Base-by-base conservation (phyloP, 305 asterid species). In the Andrographis paniculata region DNA sequence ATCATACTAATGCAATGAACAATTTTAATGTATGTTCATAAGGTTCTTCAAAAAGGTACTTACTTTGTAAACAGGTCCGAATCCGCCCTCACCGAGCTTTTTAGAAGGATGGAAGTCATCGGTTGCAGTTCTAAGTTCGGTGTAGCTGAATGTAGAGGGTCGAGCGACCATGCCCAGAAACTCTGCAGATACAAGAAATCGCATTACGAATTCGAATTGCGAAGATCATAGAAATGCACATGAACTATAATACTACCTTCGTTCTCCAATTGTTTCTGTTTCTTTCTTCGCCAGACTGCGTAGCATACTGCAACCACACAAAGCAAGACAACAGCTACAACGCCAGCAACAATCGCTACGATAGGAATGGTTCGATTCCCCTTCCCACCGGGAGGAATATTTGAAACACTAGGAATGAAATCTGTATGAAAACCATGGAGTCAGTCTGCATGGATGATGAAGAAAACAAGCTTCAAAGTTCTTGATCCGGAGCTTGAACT, bases 281-380 rank as follows among this genome's bases (percentile, higher is more conserved):
- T 67, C 66, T 63, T 78, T 41, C 79, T 70, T 74, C 69, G 68
- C 57, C 56, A 72, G 40, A 42, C 53, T 41, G 78, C 36, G 53
- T 54, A 62, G 55, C 42, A 78, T 9, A 50, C 57, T 18, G 69
- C 81, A 58, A 59, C 49, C 23, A 67, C 20, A 20, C 73, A 67
- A 49, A 87, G 46, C 57, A 70, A 55, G 69, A 61, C 53, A 17
- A 61, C 60, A 56, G 63, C 61, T 45, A 67, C 73, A 31, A 79
- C 55, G 8, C 73, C 76, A 45, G 70, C 76, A 47, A 68, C 76
- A 42, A 84, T 48, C 49, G 94, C 97, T 35, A 72, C 84, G 20
- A 84, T 59, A 60, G 79, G 50, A 66, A 93, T 93, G 4, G 81
- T 70, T 22, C 37, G 67, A 52, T 61, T 73, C 62, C 53, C 69